Percentiles rank a stretch among this genome's conserved stretches.
Evolutionary conservation across 108 stramenopile genomes (phyloP).

Genomic region (Nannochloropsis gaditana): DNA sequence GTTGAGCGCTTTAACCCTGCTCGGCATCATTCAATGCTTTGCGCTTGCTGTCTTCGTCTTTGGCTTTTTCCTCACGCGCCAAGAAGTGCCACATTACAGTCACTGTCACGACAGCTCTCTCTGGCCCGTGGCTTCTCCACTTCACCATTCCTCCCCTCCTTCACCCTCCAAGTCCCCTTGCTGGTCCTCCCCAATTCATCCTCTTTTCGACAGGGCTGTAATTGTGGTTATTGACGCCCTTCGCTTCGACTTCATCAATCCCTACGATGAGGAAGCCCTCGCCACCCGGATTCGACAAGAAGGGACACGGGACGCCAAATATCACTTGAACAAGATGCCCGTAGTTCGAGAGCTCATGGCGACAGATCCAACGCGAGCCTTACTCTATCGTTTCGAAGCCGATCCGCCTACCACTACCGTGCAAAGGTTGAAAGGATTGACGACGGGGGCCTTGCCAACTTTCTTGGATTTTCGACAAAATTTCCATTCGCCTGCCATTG

Average conservation of each 20-base stretch:
- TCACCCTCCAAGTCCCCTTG: constrained; percentile 47
- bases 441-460: constrained; percentile 90
- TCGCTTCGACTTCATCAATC: constrained; percentile 80
- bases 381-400: constrained; percentile 78
- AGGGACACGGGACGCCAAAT: constrained; percentile 25
- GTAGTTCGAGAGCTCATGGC: constrained; percentile 48
- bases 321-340: constrained; percentile 47
- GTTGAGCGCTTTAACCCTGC: not conserved
- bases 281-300: constrained; percentile 26
- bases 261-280: constrained; percentile 8
- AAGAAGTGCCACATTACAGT: constrained; percentile 54
- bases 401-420: constrained; percentile 98
- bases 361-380: constrained; percentile 25
- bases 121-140: not conserved
- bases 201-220: constrained; percentile 66
- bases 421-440: constrained; percentile 92
- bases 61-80: constrained; percentile 67
- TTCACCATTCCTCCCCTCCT: constrained; percentile 54
- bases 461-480: constrained; percentile 70
- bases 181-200: constrained; percentile 64
- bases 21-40: not conserved
- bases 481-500: constrained; percentile 52
- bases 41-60: constrained; percentile 34
- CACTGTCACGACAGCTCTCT: constrained; percentile 42
- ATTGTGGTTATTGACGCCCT: constrained; percentile 88